These are phyloP conservation scores for Pythium phragmitis DNA, from an alignment of 352 stramenopile species.

Conservation along the genomic window DNA sequence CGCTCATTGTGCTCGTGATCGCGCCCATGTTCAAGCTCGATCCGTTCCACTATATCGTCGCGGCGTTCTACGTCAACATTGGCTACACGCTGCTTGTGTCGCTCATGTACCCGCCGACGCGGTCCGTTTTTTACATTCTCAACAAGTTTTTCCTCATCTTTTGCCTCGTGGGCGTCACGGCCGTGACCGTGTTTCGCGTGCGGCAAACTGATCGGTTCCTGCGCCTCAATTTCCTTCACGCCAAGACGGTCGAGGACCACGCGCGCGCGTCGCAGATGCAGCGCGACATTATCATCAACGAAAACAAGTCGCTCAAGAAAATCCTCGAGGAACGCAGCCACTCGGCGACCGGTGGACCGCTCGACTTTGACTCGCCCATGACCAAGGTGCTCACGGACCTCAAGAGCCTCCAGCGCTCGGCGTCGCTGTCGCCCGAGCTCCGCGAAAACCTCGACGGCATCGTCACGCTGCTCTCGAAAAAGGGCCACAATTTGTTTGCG, in stretches of 20 bases:
- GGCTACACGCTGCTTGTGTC: slow-evolving; percentile 65
- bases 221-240: slow-evolving; percentile 73
- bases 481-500: slow-evolving; percentile 78
- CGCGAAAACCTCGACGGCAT: slow-evolving; percentile 76
- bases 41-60: slow-evolving; percentile 68
- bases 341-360: slow-evolving; percentile 29
- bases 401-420: slow-evolving; percentile 64
- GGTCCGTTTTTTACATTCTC: slow-evolving; percentile 52
- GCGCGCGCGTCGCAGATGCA: slow-evolving; percentile 64
- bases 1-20: slow-evolving; percentile 59
- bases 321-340: slow-evolving; percentile 67
- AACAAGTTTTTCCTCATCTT: slow-evolving; percentile 81
- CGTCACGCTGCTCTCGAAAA: slow-evolving; percentile 71
- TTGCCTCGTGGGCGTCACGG: slow-evolving; percentile 47
- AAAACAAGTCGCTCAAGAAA: slow-evolving; percentile 83
- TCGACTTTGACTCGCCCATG: slow-evolving; percentile 83
- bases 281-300: slow-evolving; percentile 81
- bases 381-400: slow-evolving; percentile 76
- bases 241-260: slow-evolving; percentile 67
- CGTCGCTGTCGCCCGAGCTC: slow-evolving; percentile 58
- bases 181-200: slow-evolving; percentile 61
- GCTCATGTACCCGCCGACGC: slow-evolving; percentile 57
- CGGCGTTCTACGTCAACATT: slow-evolving; percentile 62
- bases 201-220: slow-evolving; percentile 76
- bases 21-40: slow-evolving; percentile 75